phyloP scores from a whole-genome alignment of 345 rosid species.

The Camelina hispida region DNA sequence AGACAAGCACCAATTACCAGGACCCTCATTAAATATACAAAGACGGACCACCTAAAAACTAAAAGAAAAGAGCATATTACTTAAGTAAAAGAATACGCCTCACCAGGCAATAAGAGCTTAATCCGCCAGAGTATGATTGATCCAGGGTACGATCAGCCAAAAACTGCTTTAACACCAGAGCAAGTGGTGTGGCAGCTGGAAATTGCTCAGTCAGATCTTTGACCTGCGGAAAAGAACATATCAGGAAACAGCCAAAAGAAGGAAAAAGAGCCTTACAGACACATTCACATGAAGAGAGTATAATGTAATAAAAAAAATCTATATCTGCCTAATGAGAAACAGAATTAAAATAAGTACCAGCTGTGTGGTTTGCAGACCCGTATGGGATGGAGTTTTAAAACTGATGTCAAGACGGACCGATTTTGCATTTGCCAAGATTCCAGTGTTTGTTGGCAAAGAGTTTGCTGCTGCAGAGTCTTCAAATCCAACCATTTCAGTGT shows the following conservation, averaged over 20 bases:
- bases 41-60: slow-evolving; percentile 29
- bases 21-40: slow-evolving; percentile 24
- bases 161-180: slow-evolving; percentile 95
- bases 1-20: slow-evolving; percentile 24
- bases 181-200: slow-evolving; percentile 95
- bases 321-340: slow-evolving; percentile 4
- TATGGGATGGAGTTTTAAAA: slow-evolving; percentile 89
- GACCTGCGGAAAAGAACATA: slow-evolving; percentile 57
- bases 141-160: slow-evolving; percentile 98
- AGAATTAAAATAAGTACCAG: slow-evolving; percentile 54
- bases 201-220: slow-evolving; percentile 88
- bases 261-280: slow-evolving; percentile 20
- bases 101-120: slow-evolving; percentile 97
- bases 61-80: slow-evolving; percentile 23
- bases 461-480: slow-evolving; percentile 63
- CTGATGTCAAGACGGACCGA: slow-evolving; percentile 91
- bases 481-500: slow-evolving; percentile 50
- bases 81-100: slow-evolving; percentile 35
- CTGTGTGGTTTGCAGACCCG: slow-evolving; percentile 92
- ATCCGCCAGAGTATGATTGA: slow-evolving; percentile 97
- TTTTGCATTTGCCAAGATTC: slow-evolving; percentile 55
- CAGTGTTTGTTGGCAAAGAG: slow-evolving; percentile 47
- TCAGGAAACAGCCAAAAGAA: slow-evolving; percentile 26
- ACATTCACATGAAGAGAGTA: slow-evolving; percentile 17
- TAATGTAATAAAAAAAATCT: slow-evolving; percentile 9